Percentiles rank a stretch among this genome's conserved stretches.
Evolutionary conservation across 2,329 filamentous ascomycete species (phyloP).

Genomic region (Cercospora janseana): DNA sequence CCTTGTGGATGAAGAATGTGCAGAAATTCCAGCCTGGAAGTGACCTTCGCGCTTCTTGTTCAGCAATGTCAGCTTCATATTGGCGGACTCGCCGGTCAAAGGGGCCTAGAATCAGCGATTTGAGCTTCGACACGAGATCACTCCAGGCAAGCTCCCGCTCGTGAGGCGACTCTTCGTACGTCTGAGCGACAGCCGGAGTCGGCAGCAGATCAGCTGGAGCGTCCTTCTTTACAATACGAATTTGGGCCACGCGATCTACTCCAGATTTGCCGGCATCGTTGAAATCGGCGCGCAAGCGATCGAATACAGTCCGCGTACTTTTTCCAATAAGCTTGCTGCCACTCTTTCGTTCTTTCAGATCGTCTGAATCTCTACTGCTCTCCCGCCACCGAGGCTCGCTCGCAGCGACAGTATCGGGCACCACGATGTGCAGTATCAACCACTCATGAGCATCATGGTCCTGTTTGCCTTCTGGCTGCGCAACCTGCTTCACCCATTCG

Average conservation of each 20-base stretch:
- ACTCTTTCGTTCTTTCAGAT: conserved; percentile 62
- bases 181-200: conserved; percentile 42
- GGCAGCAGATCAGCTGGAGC: conserved; percentile 49
- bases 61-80: conserved; percentile 95
- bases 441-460: conserved; percentile 97
- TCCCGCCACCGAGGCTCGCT: conserved; percentile 68
- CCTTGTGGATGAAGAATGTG: conserved; percentile 97
- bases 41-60: conserved; percentile 81
- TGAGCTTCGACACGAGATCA: conserved; percentile 82
- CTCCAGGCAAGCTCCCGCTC: conserved; percentile 81
- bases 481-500: conserved; percentile 85
- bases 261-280: conserved; percentile 72
- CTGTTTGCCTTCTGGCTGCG: conserved; percentile 64
- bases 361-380: conserved; percentile 50
- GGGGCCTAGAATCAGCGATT: conserved; percentile 78
- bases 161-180: conserved; percentile 68
- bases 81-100: conserved; percentile 89
- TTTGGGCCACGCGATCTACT: conserved; percentile 77
- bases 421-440: conserved; percentile 87
- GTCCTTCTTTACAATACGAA: conserved; percentile 63
- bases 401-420: conserved; percentile 79
- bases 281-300: conserved; percentile 88
- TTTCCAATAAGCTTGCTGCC: conserved; percentile 74
- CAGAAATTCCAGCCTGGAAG: conserved; percentile 99
- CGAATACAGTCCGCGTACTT: conserved; percentile 76